These are phyloP conservation scores for Pseudogymnoascus destructans DNA, from an alignment of 2,329 filamentous ascomycete species.

Conservation along the genomic window DNA sequence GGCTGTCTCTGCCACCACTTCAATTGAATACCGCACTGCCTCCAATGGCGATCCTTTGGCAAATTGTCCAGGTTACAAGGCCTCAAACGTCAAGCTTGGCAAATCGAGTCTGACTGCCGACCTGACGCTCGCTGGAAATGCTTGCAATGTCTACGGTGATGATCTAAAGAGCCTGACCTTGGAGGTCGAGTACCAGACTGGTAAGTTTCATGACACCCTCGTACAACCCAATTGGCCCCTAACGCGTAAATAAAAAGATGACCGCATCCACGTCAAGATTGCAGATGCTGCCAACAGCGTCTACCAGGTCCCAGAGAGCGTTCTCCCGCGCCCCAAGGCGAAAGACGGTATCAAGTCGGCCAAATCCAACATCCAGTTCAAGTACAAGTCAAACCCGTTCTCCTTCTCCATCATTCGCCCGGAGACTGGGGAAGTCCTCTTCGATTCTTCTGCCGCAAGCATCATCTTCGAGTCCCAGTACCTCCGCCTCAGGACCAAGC, in stretches of 20 bases:
- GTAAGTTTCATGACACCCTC: conserved; percentile 26
- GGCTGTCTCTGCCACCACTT: conserved; percentile 12
- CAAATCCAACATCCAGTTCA: conserved; percentile 36
- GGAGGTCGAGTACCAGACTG: conserved; percentile 46
- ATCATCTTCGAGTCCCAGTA: conserved; percentile 54
- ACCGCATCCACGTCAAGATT: conserved; percentile 51
- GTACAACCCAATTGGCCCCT: not conserved
- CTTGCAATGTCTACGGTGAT: conserved; percentile 46
- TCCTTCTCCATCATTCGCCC: conserved; percentile 42
- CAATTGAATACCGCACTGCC: conserved; percentile 4
- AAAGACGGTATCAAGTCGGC: conserved; percentile 22
- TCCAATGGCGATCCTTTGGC: conserved; percentile 16
- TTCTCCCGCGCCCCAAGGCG: conserved; percentile 39
- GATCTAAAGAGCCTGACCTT: conserved; percentile 44
- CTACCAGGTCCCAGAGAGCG: conserved; percentile 48
- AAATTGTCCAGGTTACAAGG: conserved; percentile 39
- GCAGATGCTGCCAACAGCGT: conserved; percentile 44
- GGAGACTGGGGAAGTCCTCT: conserved; percentile 39
- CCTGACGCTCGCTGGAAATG: conserved; percentile 42
- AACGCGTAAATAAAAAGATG: conserved; percentile 30
- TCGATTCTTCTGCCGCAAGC: conserved; percentile 44
- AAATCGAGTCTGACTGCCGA: conserved; percentile 40
- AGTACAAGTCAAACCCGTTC: conserved; percentile 42
- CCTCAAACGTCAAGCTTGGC: conserved; percentile 34
- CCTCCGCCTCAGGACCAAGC: conserved; percentile 44